phyloP scores from a whole-genome alignment of 306 rosid species.

The Oxytropis ochrocephala region DNA sequence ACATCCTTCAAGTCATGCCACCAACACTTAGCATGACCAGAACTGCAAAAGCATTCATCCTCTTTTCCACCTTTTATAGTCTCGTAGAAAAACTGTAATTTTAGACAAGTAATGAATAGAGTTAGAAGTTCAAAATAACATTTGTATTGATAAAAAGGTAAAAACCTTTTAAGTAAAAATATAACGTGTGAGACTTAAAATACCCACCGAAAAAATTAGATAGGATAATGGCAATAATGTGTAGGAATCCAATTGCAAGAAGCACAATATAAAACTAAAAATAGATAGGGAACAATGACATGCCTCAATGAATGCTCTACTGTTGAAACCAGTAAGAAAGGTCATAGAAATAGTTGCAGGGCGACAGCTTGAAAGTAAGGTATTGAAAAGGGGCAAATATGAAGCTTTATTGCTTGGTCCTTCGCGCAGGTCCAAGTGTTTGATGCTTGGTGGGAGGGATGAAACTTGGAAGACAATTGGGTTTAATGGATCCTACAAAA shows the following conservation, averaged over 20 bases:
- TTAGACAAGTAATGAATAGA: neutral
- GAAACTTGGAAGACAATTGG: neutral
- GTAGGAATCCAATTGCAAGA: neutral
- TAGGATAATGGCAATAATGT: neutral
- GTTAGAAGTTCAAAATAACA: neutral
- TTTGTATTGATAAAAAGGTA: too few relatives aligned
- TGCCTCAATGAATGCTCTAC: slow-evolving; percentile 17
- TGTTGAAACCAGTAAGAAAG: neutral
- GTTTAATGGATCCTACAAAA: neutral
- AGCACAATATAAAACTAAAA: neutral
- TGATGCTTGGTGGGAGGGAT: slow-evolving; percentile 14
- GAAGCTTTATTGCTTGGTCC: neutral
- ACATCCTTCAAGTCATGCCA: slow-evolving; percentile 27
- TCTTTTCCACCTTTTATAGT: neutral
- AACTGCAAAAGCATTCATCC: slow-evolving; percentile 6
- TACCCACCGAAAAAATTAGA: neutral
- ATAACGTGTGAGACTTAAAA: neutral
- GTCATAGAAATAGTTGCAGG: neutral
- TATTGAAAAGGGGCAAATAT: neutral
- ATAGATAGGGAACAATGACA: neutral
- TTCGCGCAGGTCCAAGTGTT: neutral
- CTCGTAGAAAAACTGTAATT: slow-evolving; percentile 7
- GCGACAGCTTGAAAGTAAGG: slow-evolving; percentile 13
- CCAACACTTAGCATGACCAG: slow-evolving; percentile 15
- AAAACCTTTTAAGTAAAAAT: too few relatives aligned